Conservation (phyloP, 179 eudicot species). For the Spergularia azorica region DNA sequence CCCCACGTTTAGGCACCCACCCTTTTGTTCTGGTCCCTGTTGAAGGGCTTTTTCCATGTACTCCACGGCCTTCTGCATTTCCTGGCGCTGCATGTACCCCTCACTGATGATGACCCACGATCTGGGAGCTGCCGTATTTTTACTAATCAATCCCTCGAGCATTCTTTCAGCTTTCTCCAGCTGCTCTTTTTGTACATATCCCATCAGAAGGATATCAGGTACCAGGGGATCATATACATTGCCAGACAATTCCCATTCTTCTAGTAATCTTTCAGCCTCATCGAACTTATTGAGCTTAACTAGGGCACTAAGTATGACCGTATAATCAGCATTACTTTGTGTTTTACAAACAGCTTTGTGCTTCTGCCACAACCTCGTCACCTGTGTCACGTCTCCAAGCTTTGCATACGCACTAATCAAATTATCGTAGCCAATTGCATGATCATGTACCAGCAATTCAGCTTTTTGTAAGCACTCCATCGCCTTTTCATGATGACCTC, state of each 20-base stretch:
- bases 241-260: constrained; percentile 17
- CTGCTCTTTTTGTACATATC: constrained; percentile 3
- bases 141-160: constrained; percentile 7
- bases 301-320: constrained; percentile 1
- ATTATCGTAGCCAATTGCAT: background rate
- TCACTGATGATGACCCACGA: constrained; percentile 9
- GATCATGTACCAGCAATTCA: constrained; percentile 26
- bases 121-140: background rate
- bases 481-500: constrained; percentile 44
- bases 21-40: background rate
- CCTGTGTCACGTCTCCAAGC: constrained; percentile 8
- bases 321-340: constrained; percentile 9
- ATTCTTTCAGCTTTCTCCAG: constrained; percentile 15
- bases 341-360: constrained; percentile 1
- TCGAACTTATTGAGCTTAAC: constrained; percentile 14
- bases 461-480: constrained; percentile 39
- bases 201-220: background rate
- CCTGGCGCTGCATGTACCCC: background rate
- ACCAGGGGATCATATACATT: background rate
- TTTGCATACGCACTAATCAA: constrained; percentile 13
- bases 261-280: constrained; percentile 13
- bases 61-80: constrained; percentile 11
- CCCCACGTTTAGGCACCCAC: constrained; percentile 4
- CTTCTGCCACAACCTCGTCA: constrained; percentile 7
- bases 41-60: constrained; percentile 22